phyloP scores from a whole-genome alignment of 495 filamentous ascomycete genomes.

The Hypoxylon fragiforme region DNA sequence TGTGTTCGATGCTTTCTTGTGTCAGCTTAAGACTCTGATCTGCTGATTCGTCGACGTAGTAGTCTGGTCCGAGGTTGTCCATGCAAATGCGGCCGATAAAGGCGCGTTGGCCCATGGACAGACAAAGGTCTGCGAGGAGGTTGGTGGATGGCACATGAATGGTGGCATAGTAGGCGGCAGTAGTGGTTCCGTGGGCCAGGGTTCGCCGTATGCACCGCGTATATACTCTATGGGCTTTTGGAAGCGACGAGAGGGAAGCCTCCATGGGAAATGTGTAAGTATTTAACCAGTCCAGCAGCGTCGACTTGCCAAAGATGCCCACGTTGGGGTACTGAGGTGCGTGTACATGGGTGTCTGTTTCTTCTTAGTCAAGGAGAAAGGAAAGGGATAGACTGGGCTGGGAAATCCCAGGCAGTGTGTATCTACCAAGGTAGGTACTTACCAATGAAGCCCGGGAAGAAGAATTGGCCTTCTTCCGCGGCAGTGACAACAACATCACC shows the following conservation, averaged over 20 bases:
- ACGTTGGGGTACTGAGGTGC: constrained; percentile 91
- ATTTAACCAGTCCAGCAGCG: constrained; percentile 87
- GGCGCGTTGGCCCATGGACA: constrained; percentile 76
- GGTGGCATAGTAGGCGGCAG: constrained; percentile 89
- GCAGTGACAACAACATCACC: constrained; percentile 46
- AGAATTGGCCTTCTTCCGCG: constrained; percentile 63
- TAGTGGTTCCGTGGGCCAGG: constrained; percentile 86
- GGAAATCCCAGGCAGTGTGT: no score
- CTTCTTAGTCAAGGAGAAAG: constrained; percentile 18
- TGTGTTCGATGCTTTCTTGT: constrained; percentile 69
- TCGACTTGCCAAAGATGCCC: constrained; percentile 87
- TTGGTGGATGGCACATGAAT: constrained; percentile 81
- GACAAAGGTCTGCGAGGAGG: constrained; percentile 80
- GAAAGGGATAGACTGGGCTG: background rate
- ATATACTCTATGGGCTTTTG: constrained; percentile 65
- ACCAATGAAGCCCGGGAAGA: constrained; percentile 95
- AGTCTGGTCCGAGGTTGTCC: constrained; percentile 72
- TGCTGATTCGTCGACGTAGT: constrained; percentile 72
- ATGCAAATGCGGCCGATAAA: constrained; percentile 92
- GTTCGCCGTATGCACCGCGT: constrained; percentile 73
- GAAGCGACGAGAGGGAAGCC: constrained; percentile 60
- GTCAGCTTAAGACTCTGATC: constrained; percentile 51
- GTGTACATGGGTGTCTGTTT: constrained; percentile 87
- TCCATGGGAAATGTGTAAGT: constrained; percentile 97
- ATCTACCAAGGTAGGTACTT: no score